Evolutionary conservation across 169 alveolate genomes (phyloP), one percentile per base, ranked within the genome.

Genomic region (Besnoitia besnoiti): DNA sequence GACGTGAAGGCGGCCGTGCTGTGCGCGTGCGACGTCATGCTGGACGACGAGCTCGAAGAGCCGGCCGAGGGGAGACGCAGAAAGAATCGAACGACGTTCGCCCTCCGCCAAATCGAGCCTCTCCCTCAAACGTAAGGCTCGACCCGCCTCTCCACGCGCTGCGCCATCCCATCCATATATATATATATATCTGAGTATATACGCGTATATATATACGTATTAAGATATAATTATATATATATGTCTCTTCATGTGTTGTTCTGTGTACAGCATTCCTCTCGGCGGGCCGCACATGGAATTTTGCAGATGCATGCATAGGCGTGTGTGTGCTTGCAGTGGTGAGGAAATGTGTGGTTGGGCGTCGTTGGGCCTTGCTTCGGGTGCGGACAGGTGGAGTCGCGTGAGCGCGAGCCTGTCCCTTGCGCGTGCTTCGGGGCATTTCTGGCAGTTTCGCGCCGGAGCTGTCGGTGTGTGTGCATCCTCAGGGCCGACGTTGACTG

Each of bases 11-110:
- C 90, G 80, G 93, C 96, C 16, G 92, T 95, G 55, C 95, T 95
- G 14, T 95, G 95, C 44, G 95, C 96, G 30, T 95, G 96, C 88
- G 96, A 95, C 55, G 95, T 94, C 50, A 90, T 95, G 93, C 90
- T 92, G 89, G 96, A 95, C 59, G 95, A 92, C 33, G 95, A 92
- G 19, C 47, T 10, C 51, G 79, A 16, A 10, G 93, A 90, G 35
- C 44, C 47, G 27, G 51, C 49, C 1, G 82, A 73, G 44, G 46
- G 47, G 7, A n/a, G 82, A 16, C 82, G 47, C 44, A 0, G 39
- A 19, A 82, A 46, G 27, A 46, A 8, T 2, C 35, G 61, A 37
- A 42, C 61, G 42, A 39, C 89, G 16, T 90, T 90, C 79, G 84
- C 80, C 39, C 89, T 90, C 67, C n/a, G 93, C 42, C 89, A 49